phyloP scores from a whole-genome alignment of 2,329 filamentous ascomycete species.

The Fusarium sp. region DNA sequence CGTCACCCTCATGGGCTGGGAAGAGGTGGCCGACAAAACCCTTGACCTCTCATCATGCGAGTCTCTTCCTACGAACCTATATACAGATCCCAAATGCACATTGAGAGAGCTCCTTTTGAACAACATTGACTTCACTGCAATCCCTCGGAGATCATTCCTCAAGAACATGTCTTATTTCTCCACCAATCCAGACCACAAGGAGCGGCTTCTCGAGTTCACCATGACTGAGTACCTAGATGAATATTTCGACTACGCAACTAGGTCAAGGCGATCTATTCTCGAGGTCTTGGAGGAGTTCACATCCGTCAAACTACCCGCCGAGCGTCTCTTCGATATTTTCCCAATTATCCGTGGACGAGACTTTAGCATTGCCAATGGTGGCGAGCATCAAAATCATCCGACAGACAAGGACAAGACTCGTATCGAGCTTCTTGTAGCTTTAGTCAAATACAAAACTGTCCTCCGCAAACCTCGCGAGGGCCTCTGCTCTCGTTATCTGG shows the following conservation, averaged over 20 bases:
- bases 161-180: slow-evolving; percentile 80
- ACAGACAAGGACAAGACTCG: slow-evolving; percentile 48
- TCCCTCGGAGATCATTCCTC: slow-evolving; percentile 89
- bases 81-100: slow-evolving; percentile 60
- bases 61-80: slow-evolving; percentile 48
- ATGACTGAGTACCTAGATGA: slow-evolving; percentile 85
- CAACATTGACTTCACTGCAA: slow-evolving; percentile 88
- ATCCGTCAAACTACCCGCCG: slow-evolving; percentile 81
- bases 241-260: slow-evolving; percentile 93
- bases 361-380: slow-evolving; percentile 90
- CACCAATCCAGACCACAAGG: slow-evolving; percentile 74
- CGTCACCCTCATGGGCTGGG: slow-evolving; percentile 83
- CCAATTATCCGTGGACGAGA: slow-evolving; percentile 87
- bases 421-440: slow-evolving; percentile 81
- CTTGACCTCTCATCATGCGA: slow-evolving; percentile 61
- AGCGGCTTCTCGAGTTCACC: slow-evolving; percentile 85
- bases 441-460: slow-evolving; percentile 91
- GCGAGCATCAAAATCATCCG: slow-evolving; percentile 50
- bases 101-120: slow-evolving; percentile 80
- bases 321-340: slow-evolving; percentile 76
- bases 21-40: slow-evolving; percentile 72
- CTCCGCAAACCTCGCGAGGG: slow-evolving; percentile 86
- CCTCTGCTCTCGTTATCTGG: slow-evolving; percentile 88
- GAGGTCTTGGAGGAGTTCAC: slow-evolving; percentile 93
- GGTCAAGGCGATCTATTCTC: slow-evolving; percentile 87